These are phyloP conservation scores for Ceratobasidium sp. DNA, from an alignment of 1,284 basidiomycete genomes.

Conservation along the genomic window DNA sequence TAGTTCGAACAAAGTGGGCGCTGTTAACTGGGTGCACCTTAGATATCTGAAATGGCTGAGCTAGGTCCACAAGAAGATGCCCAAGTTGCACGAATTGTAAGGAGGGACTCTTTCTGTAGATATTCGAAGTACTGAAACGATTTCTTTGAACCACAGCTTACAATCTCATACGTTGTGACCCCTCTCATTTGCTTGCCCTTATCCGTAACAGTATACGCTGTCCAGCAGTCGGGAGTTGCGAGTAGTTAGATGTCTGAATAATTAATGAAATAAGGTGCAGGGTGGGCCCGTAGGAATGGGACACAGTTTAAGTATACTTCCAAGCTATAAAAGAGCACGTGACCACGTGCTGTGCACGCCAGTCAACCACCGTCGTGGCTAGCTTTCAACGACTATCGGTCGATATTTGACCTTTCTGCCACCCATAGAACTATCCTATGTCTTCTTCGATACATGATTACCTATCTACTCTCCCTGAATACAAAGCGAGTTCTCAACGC, in stretches of 20 bases:
- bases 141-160: background rate
- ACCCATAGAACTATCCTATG: constrained; percentile 10
- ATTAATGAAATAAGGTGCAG: background rate
- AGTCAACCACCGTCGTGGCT: constrained; percentile 29
- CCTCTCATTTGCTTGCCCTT: constrained; percentile 25
- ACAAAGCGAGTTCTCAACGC: constrained; percentile 59
- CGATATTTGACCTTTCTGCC: background rate
- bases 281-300: no score
- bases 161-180: constrained; percentile 22
- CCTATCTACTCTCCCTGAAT: constrained; percentile 45
- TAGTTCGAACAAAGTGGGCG: background rate
- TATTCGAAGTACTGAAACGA: background rate
- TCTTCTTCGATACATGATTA: constrained; percentile 42
- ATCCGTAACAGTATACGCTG: constrained; percentile 15
- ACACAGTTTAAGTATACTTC: no score
- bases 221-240: constrained; percentile 22
- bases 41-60: constrained; percentile 38
- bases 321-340: constrained; percentile 19
- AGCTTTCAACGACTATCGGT: background rate
- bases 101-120: background rate
- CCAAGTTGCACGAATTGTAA: constrained; percentile 34
- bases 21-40: background rate
- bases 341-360: background rate
- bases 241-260: background rate
- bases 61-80: constrained; percentile 17